Percentiles rank a stretch among this genome's conserved stretches.
These are phyloP conservation scores for Lasiosphaeria hispida DNA, from an alignment of 495 filamentous ascomycete species.

Conservation along the genomic window DNA sequence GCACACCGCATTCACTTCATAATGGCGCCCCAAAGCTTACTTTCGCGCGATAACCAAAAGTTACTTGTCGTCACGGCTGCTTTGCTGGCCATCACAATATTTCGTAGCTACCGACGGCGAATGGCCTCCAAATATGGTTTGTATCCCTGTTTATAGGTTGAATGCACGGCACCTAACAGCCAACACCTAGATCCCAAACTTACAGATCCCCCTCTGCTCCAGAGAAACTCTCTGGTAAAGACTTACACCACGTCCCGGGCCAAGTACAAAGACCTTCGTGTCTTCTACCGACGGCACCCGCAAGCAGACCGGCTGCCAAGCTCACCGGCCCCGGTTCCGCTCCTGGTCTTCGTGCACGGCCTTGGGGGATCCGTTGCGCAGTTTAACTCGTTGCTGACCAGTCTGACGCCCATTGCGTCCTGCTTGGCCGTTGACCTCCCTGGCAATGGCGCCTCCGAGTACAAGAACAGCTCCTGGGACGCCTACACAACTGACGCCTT, in stretches of 20 bases:
- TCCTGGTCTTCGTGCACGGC: slow-evolving; percentile 89
- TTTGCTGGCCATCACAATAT: no score
- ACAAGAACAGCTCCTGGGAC: slow-evolving; percentile 66
- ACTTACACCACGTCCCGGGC: slow-evolving; percentile 67
- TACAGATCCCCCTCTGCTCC: slow-evolving; percentile 73
- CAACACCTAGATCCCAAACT: slow-evolving; percentile 28
- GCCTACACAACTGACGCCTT: slow-evolving; percentile 78
- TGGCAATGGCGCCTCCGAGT: slow-evolving; percentile 78
- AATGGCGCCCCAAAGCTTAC: no score
- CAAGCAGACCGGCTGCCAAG: slow-evolving; percentile 74
- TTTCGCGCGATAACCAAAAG: no score
- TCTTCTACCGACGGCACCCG: slow-evolving; percentile 79
- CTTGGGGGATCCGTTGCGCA: slow-evolving; percentile 87
- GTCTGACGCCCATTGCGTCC: slow-evolving; percentile 79
- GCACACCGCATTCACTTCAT: no score
- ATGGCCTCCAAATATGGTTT: slow-evolving; percentile 15
- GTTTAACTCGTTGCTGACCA: slow-evolving; percentile 78
- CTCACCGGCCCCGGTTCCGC: slow-evolving; percentile 68
- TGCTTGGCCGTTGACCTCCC: slow-evolving; percentile 89
- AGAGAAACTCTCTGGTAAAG: slow-evolving; percentile 68
- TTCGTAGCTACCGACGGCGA: neutral
- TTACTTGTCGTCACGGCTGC: no score
- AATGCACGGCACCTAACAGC: neutral
- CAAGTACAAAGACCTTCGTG: slow-evolving; percentile 73
- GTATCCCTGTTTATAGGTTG: neutral